Base-by-base conservation (phyloP, 2,329 filamentous ascomycete genomes). In the Monilinia fructicola region DNA sequence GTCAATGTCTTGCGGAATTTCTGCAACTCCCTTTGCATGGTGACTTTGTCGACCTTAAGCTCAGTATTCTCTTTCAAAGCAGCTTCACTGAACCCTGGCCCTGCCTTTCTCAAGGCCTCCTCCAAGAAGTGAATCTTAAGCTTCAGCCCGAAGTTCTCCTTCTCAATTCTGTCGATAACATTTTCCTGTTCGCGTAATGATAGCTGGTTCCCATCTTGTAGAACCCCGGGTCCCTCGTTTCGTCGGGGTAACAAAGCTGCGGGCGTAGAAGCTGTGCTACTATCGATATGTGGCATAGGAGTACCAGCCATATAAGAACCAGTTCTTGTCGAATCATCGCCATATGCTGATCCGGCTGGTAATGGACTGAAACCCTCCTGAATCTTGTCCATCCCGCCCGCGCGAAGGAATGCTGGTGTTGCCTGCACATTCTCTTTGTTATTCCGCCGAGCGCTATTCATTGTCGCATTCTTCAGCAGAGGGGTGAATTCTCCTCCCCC, bases 101-200 rank as follows among this genome's bases (percentile, higher is more conserved):
- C 94, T 65, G 90, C 87, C 77, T 96, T 97, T 64, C 89, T 87
- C 60, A 99, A 80, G 18, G 92, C 91, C 73, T 98, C 92, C 77
- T 99, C 93, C 66, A 99, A 84, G 77, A 96, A 99, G 78, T 98
- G 93, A 64, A 98, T 97, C 78, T 97, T 97, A 73, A 98, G 85
- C 78, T 98, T 98, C 64, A 99, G 83, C 31, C 92, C 92, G 76
- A 98, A 99, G 76, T 99, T 99, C 76, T 98, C 95, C 81, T 99
- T 99, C 76, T 97, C 93, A 73, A 99, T 94, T 75, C 91, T 91
- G 79, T 97, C 92, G 73, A 99, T 94, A 71, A 95, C 90, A 72
- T 92, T 93, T 78, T 98, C 95, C 78, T 99, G 95, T 76, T 99
- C 95, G 69, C 93, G 89, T 67, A 99, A 79, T 1, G 95, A 97